Base-by-base conservation (phyloP, 768 basidiomycete species). In the Rhodotorula diobovata region DNA sequence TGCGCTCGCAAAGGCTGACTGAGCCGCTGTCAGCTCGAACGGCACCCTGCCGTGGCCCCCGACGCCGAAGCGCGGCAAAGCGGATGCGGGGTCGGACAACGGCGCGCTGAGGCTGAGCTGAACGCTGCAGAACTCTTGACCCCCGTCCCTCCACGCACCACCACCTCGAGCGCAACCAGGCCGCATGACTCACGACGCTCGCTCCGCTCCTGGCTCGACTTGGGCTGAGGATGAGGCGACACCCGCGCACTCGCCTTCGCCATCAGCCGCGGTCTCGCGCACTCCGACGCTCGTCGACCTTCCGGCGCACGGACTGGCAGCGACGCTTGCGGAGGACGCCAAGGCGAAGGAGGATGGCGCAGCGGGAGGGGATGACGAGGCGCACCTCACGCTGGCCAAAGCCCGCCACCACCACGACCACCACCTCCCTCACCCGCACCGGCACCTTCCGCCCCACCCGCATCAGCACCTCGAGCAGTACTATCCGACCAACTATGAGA, bases 221-320 rank as follows among this genome's bases (percentile, higher is more conserved):
- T 39, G 58, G 61, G 45, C 32, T 23, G 41, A 2, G 18, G 53
- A 39, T 25, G 63, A 63, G 6, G 21, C 30, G 35, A 62, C 61
- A 1, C 61, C 61, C 5, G 37, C 18, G 21, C 48, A 28, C 11
- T 65, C 68, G 16, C 58, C 68, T 5, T 32, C 63, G 3, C 37
- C 68, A 32, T 70, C 68, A 0, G 63, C 68, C 32, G 63, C 68
- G 2, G 63, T 70, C 2, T 70, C 68, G 4, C 68, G 68, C 41
- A 61, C 68, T 0, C 68, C 68, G 23, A 70, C 68, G 1, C 58
- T 70, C 8, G 68, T 70, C 41, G 68, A 70, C 58, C 43, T 70
- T 1, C 57, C 21, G 18, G 32, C 68, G 9, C 59, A 37, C 25
- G 60, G 53, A 6, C 45, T 41, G n/a, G 39, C 59, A 10, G 63